A percentile compares a stretch with the other conserved stretches of the same genome.
These are phyloP conservation scores for Byssochlamys sp. DNA, from an alignment of 2,329 filamentous ascomycete genomes.

Conservation along the genomic window DNA sequence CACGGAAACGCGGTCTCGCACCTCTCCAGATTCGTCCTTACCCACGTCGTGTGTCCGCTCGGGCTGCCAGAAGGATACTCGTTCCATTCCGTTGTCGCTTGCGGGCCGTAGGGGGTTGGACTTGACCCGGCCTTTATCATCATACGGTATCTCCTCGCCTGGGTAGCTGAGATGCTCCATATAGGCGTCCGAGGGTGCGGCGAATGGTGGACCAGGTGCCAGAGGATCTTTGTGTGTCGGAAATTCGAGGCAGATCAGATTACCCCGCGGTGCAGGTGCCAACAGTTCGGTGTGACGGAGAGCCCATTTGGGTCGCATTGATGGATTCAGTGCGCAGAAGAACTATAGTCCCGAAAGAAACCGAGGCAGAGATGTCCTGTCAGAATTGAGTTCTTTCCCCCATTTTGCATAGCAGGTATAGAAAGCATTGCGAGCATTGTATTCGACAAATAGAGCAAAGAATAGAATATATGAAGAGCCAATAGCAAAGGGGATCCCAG, in stretches of 20 bases:
- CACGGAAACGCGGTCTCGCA: constrained; percentile 35
- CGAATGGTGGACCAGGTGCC: constrained; percentile 63
- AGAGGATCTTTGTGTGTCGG: constrained; percentile 61
- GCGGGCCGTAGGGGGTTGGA: constrained; percentile 39
- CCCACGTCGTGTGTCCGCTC: constrained; percentile 48
- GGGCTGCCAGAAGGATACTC: constrained; percentile 48
- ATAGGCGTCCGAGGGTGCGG: constrained; percentile 60
- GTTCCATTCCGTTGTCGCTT: constrained; percentile 30
- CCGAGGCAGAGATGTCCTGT: constrained; percentile 1
- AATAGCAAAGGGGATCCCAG: background rate
- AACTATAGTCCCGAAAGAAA: constrained; percentile 36
- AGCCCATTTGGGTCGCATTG: constrained; percentile 50
- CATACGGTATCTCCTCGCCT: constrained; percentile 57
- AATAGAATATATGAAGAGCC: background rate
- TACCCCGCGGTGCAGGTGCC: constrained; percentile 36
- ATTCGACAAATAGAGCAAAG: background rate
- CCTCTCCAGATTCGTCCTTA: constrained; percentile 32
- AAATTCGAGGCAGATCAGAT: constrained; percentile 63
- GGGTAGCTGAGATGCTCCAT: constrained; percentile 60
- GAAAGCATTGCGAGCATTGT: background rate
- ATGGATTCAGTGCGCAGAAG: constrained; percentile 49
- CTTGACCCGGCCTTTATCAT: constrained; percentile 43
- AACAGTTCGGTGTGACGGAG: constrained; percentile 47
- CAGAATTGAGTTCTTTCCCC: background rate
- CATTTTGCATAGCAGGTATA: background rate